A percentile compares a stretch with the other conserved stretches of the same genome.
These are phyloP conservation scores for Thalassiosira livingstoniorum DNA, from an alignment of 352 stramenopile species.

Conservation along the genomic window DNA sequence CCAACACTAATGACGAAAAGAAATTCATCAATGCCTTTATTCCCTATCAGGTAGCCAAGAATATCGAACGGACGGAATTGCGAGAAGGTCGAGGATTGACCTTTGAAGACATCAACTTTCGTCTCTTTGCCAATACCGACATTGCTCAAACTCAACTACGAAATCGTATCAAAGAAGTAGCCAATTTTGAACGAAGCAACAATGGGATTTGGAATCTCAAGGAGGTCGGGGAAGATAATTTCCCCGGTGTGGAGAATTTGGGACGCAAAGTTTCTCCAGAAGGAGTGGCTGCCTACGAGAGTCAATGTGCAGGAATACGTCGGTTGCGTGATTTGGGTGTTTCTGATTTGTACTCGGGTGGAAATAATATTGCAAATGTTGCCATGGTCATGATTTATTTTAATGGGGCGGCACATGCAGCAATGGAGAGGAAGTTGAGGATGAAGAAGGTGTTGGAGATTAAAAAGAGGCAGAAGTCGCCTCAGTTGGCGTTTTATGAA, in stretches of 20 bases:
- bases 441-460: slow-evolving; percentile 77
- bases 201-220: slow-evolving; percentile 80
- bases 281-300: slow-evolving; percentile 78
- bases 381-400: slow-evolving; percentile 74
- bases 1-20: slow-evolving; percentile 79
- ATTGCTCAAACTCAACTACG: slow-evolving; percentile 69
- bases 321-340: slow-evolving; percentile 79
- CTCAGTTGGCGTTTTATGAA: slow-evolving; percentile 67
- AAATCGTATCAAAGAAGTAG: slow-evolving; percentile 80
- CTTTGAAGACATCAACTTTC: slow-evolving; percentile 77
- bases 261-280: slow-evolving; percentile 77
- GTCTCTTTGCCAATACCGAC: slow-evolving; percentile 40
- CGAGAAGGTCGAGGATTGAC: slow-evolving; percentile 62
- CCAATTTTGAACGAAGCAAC: slow-evolving; percentile 74
- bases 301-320: slow-evolving; percentile 58
- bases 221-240: slow-evolving; percentile 74
- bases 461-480: slow-evolving; percentile 49
- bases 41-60: slow-evolving; percentile 78
- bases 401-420: slow-evolving; percentile 70
- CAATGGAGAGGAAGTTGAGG: slow-evolving; percentile 67
- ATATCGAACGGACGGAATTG: slow-evolving; percentile 60
- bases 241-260: slow-evolving; percentile 76
- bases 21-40: slow-evolving; percentile 80
- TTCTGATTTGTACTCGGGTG: slow-evolving; percentile 68
- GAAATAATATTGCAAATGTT: slow-evolving; percentile 68